A percentile compares a stretch with the other conserved stretches of the same genome.
Conservation (phyloP, 495 filamentous ascomycete genomes). For the Coniosporium apollinis region DNA sequence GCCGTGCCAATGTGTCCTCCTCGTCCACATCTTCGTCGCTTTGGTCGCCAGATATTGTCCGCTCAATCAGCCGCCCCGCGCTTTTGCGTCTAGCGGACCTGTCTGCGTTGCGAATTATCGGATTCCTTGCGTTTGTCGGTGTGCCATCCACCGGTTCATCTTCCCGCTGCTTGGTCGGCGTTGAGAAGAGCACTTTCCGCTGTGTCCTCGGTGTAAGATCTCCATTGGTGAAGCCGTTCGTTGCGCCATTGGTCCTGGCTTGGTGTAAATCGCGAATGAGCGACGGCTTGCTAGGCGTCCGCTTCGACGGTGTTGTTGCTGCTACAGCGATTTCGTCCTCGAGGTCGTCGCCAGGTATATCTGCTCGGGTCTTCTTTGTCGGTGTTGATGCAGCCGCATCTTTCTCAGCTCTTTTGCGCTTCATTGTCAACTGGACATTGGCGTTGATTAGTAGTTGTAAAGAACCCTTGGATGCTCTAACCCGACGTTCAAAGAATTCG, state of each 20-base stretch:
- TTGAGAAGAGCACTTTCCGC: conserved; percentile 14
- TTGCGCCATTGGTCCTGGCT: conserved; percentile 4
- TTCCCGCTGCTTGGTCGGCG: conserved; percentile 6
- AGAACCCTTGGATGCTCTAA: too few relatives aligned
- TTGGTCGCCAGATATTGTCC: conserved; percentile 33
- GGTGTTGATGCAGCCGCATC: conserved; percentile 6
- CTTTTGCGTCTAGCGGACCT: not conserved
- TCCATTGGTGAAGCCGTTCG: conserved; percentile 3
- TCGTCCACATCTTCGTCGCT: conserved; percentile 58
- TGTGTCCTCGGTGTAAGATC: conserved; percentile 10
- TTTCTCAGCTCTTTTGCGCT: conserved; percentile 3
- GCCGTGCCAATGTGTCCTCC: conserved; percentile 51
- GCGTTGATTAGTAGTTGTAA: too few relatives aligned
- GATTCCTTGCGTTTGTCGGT: not conserved
- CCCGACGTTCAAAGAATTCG: too few relatives aligned
- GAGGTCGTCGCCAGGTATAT: not conserved
- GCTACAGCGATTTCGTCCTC: not conserved
- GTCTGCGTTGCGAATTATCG: not conserved
- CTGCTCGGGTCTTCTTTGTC: conserved; percentile 8
- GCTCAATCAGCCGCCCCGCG: conserved; percentile 53
- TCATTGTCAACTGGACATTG: too few relatives aligned
- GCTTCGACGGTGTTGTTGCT: conserved; percentile 8
- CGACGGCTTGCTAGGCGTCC: conserved; percentile 6
- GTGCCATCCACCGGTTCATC: not conserved
- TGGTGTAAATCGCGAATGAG: not conserved